A percentile compares a stretch with the other conserved stretches of the same genome.
Conservation (phyloP, 2,329 filamentous ascomycete genomes). For the Ophiostoma piceae region DNA sequence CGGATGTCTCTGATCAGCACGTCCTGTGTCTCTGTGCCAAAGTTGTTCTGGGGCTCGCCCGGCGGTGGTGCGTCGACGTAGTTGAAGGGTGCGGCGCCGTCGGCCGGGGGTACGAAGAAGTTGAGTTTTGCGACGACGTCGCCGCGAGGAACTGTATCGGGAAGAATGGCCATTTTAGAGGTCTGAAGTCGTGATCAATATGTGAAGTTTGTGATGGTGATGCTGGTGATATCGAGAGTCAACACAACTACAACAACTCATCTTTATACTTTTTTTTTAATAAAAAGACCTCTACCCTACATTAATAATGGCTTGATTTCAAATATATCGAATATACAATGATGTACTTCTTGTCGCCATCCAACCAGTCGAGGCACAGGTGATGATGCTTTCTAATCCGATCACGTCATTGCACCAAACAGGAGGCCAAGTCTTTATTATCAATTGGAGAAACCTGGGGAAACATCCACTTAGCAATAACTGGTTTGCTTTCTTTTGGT, state of each 20-base stretch:
- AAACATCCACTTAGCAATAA: too few species aligned
- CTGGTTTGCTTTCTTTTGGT: not conserved
- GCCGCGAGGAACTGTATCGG: constrained; percentile 46
- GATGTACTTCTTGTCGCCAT: not conserved
- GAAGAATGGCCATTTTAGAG: not conserved
- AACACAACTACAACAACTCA: not conserved
- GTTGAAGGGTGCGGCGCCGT: constrained; percentile 58
- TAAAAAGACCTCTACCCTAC: not conserved
- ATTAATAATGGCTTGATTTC: constrained; percentile 8
- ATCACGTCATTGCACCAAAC: constrained; percentile 13
- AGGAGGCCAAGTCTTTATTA: not conserved
- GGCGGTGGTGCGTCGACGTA: constrained; percentile 60
- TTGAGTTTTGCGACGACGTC: constrained; percentile 57
- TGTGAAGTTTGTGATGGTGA: not conserved
- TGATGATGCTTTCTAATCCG: constrained; percentile 5
- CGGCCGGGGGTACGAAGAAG: constrained; percentile 59
- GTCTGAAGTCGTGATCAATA: not conserved
- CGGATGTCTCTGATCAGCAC: constrained; percentile 68
- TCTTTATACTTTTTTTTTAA: not conserved
- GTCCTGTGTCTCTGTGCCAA: constrained; percentile 43
- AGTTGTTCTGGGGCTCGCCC: constrained; percentile 62
- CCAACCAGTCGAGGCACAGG: not conserved
- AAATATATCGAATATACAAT: not conserved
- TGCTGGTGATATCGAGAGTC: not conserved
- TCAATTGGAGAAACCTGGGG: not conserved